A percentile compares a stretch with the other conserved stretches of the same genome.
Conservation (phyloP, 306 rosid species). For the Inga laurina region DNA sequence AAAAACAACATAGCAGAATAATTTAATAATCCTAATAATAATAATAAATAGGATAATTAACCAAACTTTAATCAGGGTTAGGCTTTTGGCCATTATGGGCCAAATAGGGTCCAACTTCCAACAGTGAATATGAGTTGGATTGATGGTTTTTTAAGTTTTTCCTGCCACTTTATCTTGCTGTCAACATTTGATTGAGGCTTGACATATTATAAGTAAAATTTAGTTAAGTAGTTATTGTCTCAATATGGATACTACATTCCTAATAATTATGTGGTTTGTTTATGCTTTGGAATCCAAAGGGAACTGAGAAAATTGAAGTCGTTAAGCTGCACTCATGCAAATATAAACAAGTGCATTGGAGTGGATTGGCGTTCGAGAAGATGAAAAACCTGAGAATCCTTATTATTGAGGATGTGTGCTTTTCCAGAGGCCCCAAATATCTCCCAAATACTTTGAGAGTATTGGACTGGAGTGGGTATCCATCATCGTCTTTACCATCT, state of each 20-base stretch:
- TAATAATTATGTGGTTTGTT: too few species aligned
- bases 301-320: background rate
- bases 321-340: background rate
- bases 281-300: background rate
- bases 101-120: too few species aligned
- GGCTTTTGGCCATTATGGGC: too few species aligned
- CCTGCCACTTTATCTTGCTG: too few species aligned
- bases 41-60: too few species aligned
- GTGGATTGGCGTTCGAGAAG: background rate
- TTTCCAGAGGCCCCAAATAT: background rate
- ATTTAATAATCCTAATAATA: too few species aligned
- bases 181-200: too few species aligned
- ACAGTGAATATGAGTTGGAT: too few species aligned
- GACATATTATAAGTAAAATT: background rate
- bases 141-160: too few species aligned
- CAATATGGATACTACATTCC: background rate
- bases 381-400: slow-evolving; percentile 1
- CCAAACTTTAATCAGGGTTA: too few species aligned
- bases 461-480: background rate
- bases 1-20: too few species aligned
- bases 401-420: background rate
- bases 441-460: background rate
- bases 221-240: background rate
- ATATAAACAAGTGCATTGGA: background rate
- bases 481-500: background rate